phyloP scores from a whole-genome alignment of 306 rosid species.

The Prunus persica region DNA sequence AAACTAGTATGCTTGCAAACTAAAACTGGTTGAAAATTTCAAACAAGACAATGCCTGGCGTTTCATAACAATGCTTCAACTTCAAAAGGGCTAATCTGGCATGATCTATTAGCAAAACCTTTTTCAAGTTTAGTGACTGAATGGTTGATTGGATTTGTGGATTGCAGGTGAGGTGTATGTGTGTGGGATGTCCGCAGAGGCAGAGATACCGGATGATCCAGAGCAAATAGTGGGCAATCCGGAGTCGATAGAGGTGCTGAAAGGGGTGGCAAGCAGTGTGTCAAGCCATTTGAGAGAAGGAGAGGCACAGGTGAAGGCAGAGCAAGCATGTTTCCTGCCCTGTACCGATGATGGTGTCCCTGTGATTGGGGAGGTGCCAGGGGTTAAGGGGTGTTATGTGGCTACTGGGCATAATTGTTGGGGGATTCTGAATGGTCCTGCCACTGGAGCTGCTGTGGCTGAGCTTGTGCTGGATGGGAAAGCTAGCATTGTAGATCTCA shows the following conservation, averaged over 20 bases:
- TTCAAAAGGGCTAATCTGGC: background rate
- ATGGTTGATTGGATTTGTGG: slow-evolving; percentile 10
- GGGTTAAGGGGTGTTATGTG: slow-evolving; percentile 64
- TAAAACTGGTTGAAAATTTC: background rate
- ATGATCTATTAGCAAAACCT: background rate
- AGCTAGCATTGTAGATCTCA: slow-evolving; percentile 68
- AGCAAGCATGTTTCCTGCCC: slow-evolving; percentile 88
- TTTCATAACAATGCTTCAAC: background rate
- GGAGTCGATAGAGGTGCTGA: slow-evolving; percentile 58
- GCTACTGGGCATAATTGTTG: slow-evolving; percentile 89
- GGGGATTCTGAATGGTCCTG: slow-evolving; percentile 94
- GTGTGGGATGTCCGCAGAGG: slow-evolving; percentile 78
- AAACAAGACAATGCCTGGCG: background rate
- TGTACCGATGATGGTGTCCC: slow-evolving; percentile 73
- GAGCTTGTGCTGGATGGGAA: slow-evolving; percentile 74
- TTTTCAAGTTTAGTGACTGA: background rate
- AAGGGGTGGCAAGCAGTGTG: slow-evolving; percentile 69
- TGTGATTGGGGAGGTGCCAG: slow-evolving; percentile 69
- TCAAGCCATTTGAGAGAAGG: slow-evolving; percentile 71
- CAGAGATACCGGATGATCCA: slow-evolving; percentile 71
- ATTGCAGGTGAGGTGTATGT: slow-evolving; percentile 86
- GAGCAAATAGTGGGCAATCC: slow-evolving; percentile 50
- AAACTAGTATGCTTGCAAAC: background rate
- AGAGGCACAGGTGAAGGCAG: slow-evolving; percentile 64
- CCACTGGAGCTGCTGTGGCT: slow-evolving; percentile 87